A percentile compares a stretch with the other conserved stretches of the same genome.
These are phyloP conservation scores for Colletotrichum nymphaeae DNA, from an alignment of 2,329 filamentous ascomycete species.

Conservation along the genomic window DNA sequence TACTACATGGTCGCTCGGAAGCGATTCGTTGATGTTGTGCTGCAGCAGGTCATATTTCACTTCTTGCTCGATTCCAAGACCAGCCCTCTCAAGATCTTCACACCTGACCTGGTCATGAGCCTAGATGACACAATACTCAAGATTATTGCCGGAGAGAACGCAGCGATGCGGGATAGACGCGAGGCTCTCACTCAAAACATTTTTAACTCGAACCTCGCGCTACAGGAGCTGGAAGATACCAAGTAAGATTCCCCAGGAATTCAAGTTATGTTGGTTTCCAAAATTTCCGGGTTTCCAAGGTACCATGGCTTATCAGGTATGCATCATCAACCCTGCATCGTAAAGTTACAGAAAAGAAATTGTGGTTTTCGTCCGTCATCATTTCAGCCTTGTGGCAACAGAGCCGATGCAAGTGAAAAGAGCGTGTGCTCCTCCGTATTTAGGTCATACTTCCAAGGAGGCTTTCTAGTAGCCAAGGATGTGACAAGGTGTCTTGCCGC, in stretches of 20 bases:
- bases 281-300: background rate
- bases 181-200: constrained; percentile 58
- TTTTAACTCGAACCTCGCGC: constrained; percentile 52
- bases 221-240: constrained; percentile 34
- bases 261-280: too few relatives aligned
- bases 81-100: constrained; percentile 66
- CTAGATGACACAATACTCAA: constrained; percentile 62
- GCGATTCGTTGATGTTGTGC: constrained; percentile 73
- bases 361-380: too few relatives aligned
- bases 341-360: too few relatives aligned
- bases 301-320: background rate
- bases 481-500: too few relatives aligned
- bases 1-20: constrained; percentile 73
- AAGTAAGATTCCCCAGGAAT: background rate
- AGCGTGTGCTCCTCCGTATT: too few relatives aligned
- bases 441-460: too few relatives aligned
- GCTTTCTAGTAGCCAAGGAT: too few relatives aligned
- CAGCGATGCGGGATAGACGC: constrained; percentile 51
- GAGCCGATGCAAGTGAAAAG: too few relatives aligned
- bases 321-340: background rate
- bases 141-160: constrained; percentile 69
- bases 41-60: constrained; percentile 66
- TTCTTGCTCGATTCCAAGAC: constrained; percentile 60
- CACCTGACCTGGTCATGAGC: constrained; percentile 58
- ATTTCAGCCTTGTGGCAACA: too few relatives aligned